Percentiles rank a stretch among this genome's conserved stretches.
Conservation (phyloP, 1,139 yeast genomes). For the Maudiozyma humilis region DNA sequence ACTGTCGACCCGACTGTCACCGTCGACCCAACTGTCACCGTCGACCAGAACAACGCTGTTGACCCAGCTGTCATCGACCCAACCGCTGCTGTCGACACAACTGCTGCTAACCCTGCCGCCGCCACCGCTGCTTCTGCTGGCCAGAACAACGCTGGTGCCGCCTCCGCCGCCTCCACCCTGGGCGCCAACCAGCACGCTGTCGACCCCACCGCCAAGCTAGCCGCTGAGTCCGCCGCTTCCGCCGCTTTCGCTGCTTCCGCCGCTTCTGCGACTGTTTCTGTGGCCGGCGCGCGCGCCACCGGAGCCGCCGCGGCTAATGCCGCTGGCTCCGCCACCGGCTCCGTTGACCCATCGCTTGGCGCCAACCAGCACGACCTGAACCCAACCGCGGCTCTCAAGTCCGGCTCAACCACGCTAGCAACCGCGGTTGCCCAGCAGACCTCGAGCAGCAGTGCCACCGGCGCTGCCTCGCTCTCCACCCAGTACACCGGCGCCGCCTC, state of each 20-base stretch:
- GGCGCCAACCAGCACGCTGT: no score
- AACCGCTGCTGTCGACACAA: background rate
- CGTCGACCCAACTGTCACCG: background rate
- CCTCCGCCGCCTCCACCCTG: no score
- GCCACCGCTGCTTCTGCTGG: background rate
- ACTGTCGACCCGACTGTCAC: background rate
- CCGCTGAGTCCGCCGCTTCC: background rate
- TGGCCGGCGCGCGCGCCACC: no score
- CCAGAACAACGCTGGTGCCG: no score
- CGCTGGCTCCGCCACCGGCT: background rate
- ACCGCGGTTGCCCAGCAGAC: background rate
- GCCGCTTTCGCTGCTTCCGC: background rate
- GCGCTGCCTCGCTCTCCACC: background rate
- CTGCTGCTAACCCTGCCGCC: background rate
- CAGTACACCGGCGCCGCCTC: constrained; percentile 1
- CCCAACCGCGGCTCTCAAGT: background rate
- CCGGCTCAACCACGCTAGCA: background rate
- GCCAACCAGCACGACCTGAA: background rate
- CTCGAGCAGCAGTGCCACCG: background rate
- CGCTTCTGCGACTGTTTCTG: background rate
- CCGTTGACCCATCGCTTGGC: background rate
- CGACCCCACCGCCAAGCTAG: no score
- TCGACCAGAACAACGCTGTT: background rate
- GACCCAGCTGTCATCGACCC: background rate
- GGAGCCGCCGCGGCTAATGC: background rate